Evolutionary conservation across 129 eudicot species (phyloP), one percentile per base, ranked within the genome.

Genomic region (Tagetes patula): DNA sequence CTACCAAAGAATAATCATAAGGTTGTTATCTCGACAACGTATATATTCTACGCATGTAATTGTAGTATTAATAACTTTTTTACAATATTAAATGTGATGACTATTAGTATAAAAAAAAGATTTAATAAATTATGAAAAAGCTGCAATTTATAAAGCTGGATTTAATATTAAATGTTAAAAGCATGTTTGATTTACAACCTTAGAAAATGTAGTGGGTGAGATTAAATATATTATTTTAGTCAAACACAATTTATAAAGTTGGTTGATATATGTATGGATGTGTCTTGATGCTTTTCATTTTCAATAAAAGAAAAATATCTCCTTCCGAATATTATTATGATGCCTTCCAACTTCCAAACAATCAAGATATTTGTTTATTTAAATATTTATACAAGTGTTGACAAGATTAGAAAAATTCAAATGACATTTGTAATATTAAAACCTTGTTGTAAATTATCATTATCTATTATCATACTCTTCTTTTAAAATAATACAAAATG

Each of bases 161-260:
- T 33, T 31, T 37, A 13, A 33, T 69, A 32, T 20, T 39, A 49
- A 65, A n/a, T 52, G 40, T 66, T 60, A 33, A 52, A 39, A 65
- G 71, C 45, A 58, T 32, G 40, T 67, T 62, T 54, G 52, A 42
- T 63, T 79, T 31, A 30, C 45, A 27, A 43, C 82, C 82, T 72
- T 65, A 72, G 45, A 79, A 60, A 79, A 43, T 79, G 73, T 79
- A 72, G 82, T 79, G 82, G 82, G 50, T 79, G 78, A 72, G 74
- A 72, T 65, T 72, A 54, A 71, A 63, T 65, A 63, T 65, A 58
- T 56, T 71, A 58, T 58, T 20, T 55, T 45, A 14, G 80, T 68
- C 80, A 76, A 76, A 76, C 70, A 59, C 80, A 72, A 64, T 64
- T 52, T 53, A 30, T 65, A 71, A 78, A 65, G 73, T 14, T 34